phyloP scores from a whole-genome alignment of 192 early-diverging fungal genomes.

The Backusella tuberculispora region DNA sequence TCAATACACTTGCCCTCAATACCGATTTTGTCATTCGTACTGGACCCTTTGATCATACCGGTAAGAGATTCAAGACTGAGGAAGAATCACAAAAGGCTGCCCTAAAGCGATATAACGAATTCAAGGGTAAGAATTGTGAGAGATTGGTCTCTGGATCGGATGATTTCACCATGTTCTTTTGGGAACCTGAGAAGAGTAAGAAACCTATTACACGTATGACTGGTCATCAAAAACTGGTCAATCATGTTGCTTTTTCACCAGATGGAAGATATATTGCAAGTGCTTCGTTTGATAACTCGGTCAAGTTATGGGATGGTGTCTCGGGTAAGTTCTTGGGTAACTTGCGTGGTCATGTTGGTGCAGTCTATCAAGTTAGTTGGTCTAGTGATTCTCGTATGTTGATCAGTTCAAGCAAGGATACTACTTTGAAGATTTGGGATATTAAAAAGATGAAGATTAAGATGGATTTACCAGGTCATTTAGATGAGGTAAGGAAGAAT shows the following conservation, averaged over 20 bases:
- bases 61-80: constrained; percentile 55
- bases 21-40: constrained; percentile 92
- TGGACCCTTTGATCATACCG: constrained; percentile 89
- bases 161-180: constrained; percentile 97
- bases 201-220: constrained; percentile 85
- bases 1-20: constrained; percentile 90
- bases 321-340: constrained; percentile 92
- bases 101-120: constrained; percentile 74
- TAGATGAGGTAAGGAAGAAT: constrained; percentile 70
- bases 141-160: constrained; percentile 92
- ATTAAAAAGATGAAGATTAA: constrained; percentile 89
- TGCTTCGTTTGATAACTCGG: constrained; percentile 95
- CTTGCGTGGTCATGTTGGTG: constrained; percentile 93
- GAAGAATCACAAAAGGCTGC: constrained; percentile 78
- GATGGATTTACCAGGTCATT: constrained; percentile 94
- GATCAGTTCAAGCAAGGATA: constrained; percentile 89
- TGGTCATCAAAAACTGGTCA: constrained; percentile 94
- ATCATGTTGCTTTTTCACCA: constrained; percentile 92
- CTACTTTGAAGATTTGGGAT: constrained; percentile 94
- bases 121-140: constrained; percentile 71
- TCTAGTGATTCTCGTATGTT: constrained; percentile 93
- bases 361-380: constrained; percentile 96
- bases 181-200: constrained; percentile 83
- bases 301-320: constrained; percentile 95
- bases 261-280: constrained; percentile 88